Conservation (phyloP, 306 rosid genomes). For the Ceratonia siliqua region DNA sequence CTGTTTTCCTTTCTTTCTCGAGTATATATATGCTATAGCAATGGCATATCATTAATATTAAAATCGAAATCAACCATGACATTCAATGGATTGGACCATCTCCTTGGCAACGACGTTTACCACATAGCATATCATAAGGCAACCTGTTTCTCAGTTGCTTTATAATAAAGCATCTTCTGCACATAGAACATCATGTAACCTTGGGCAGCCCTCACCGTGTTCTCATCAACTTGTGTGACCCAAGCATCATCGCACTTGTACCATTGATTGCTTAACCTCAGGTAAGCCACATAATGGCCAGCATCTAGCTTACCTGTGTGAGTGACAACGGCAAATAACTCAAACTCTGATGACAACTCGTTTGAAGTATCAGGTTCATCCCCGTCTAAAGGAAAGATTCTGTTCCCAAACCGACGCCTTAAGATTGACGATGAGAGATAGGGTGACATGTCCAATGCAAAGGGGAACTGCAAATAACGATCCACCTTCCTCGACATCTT, state of each 20-base stretch:
- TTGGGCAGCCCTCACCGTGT: constrained; percentile 85
- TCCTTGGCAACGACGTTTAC: not conserved
- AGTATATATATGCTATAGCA: constrained; percentile 43
- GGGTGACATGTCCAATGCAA: constrained; percentile 87
- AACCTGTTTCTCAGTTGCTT: constrained; percentile 68
- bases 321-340: constrained; percentile 88
- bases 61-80: constrained; percentile 42
- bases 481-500: constrained; percentile 90
- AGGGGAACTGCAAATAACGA: constrained; percentile 84
- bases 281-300: constrained; percentile 85
- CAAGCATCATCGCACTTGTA: constrained; percentile 94
- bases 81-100: constrained; percentile 34
- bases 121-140: constrained; percentile 45
- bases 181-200: constrained; percentile 96
- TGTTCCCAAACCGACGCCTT: constrained; percentile 75
- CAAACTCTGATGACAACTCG: constrained; percentile 75
- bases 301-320: constrained; percentile 88
- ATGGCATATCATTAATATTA: constrained; percentile 34
- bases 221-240: constrained; percentile 85
- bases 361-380: constrained; percentile 63
- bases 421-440: constrained; percentile 85
- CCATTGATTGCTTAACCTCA: constrained; percentile 80
- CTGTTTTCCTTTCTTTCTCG: constrained; percentile 4
- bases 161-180: constrained; percentile 89
- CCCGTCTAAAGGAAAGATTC: constrained; percentile 76